Conservation (phyloP, 2,329 filamentous ascomycete genomes). For the Alternaria sp. region DNA sequence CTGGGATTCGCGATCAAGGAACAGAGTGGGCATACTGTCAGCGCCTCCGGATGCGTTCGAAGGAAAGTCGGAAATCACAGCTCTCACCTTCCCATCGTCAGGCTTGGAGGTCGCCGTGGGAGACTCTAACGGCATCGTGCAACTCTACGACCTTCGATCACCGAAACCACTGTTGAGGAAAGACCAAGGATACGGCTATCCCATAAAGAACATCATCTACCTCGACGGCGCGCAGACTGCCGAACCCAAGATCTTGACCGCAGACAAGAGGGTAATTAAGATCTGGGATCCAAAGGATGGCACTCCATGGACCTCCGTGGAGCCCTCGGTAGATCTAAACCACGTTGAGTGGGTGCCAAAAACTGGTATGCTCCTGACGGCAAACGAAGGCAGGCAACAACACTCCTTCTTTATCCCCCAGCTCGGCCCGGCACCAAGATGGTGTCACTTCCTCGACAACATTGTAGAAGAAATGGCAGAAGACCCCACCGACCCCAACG, state of each 20-base stretch:
- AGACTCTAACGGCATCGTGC: constrained; percentile 85
- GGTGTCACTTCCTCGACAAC: constrained; percentile 97
- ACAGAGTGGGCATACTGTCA: constrained; percentile 78
- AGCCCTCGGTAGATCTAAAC: constrained; percentile 94
- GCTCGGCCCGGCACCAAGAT: constrained; percentile 88
- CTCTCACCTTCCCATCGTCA: constrained; percentile 83
- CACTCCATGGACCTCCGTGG: constrained; percentile 92
- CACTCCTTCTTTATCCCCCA: constrained; percentile 96
- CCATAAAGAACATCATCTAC: constrained; percentile 83
- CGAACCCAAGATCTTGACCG: constrained; percentile 81
- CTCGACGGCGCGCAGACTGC: constrained; percentile 71
- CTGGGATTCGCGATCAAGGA: constrained; percentile 88
- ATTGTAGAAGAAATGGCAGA: constrained; percentile 99
- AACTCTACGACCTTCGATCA: constrained; percentile 90
- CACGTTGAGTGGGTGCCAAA: constrained; percentile 91
- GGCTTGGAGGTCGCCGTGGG: constrained; percentile 87
- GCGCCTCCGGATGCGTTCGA: constrained; percentile 54
- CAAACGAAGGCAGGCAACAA: constrained; percentile 94
- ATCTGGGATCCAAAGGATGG: constrained; percentile 88
- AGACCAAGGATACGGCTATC: constrained; percentile 94
- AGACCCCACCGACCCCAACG: constrained; percentile 69
- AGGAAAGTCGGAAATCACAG: constrained; percentile 74
- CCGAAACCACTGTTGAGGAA: constrained; percentile 86
- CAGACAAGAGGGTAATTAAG: constrained; percentile 96
- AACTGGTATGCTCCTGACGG: constrained; percentile 93